These are phyloP conservation scores for Barnettozyma californica DNA, from an alignment of 805 yeast species.

Conservation along the genomic window DNA sequence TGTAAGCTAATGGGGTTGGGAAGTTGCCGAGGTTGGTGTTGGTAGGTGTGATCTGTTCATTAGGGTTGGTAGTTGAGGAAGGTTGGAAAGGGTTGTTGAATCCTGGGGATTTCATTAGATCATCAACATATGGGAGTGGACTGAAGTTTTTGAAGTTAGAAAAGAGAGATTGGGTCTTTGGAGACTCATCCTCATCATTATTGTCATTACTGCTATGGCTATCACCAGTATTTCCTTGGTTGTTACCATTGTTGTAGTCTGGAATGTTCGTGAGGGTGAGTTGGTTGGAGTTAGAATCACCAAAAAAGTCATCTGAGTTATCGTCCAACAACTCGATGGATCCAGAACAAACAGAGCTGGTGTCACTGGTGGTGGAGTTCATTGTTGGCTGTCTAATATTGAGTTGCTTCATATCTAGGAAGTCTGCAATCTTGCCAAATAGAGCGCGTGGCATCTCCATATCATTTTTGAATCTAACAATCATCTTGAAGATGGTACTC, in stretches of 20 bases:
- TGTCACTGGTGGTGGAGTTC: neutral
- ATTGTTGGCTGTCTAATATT: slow-evolving; percentile 1
- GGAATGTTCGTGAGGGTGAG: neutral
- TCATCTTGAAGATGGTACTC: slow-evolving; percentile 15
- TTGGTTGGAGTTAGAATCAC: no score
- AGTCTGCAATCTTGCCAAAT: slow-evolving; percentile 13
- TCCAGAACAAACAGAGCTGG: neutral
- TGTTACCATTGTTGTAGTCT: neutral
- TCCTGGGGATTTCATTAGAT: neutral
- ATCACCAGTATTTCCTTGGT: no score
- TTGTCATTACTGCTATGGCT: neutral
- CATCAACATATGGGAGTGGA: slow-evolving; percentile 1
- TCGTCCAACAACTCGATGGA: neutral
- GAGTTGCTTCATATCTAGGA: slow-evolving; percentile 13
- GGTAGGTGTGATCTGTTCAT: neutral
- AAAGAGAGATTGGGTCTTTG: slow-evolving; percentile 2
- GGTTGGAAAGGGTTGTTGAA: neutral
- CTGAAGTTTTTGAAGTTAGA: neutral
- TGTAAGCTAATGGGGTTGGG: neutral
- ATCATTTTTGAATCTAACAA: slow-evolving; percentile 18
- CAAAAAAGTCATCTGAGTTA: slow-evolving; percentile 1
- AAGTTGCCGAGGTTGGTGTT: neutral
- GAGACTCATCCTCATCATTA: neutral
- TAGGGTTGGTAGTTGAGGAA: neutral
- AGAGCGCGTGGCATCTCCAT: slow-evolving; percentile 17